phyloP scores from a whole-genome alignment of 305 asterid species.

The Solanum aculeatissimum region DNA sequence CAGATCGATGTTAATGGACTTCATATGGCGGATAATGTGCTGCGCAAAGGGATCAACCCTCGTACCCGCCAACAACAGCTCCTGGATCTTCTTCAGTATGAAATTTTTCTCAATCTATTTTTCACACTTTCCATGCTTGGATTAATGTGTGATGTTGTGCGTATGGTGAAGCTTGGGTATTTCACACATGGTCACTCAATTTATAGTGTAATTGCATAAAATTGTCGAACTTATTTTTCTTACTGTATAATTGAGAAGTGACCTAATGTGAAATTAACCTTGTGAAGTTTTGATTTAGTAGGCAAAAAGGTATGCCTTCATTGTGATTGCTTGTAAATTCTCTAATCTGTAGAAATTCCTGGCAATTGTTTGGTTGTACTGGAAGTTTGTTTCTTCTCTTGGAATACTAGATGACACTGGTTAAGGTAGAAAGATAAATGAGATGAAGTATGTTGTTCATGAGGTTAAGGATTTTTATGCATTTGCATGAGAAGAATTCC shows the following conservation, averaged over 20 bases:
- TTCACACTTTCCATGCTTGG: not conserved
- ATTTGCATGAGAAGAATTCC: not conserved
- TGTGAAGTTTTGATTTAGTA: not conserved
- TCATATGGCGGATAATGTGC: slow-evolving; percentile 73
- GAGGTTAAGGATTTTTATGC: not conserved
- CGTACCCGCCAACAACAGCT: slow-evolving; percentile 91
- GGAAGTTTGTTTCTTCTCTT: not conserved
- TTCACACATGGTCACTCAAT: not conserved
- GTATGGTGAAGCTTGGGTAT: not conserved
- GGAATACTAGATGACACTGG: not conserved
- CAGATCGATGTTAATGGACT: slow-evolving; percentile 71
- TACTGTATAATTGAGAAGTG: not conserved
- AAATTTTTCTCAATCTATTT: not conserved
- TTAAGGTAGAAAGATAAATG: not conserved
- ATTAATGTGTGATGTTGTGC: not conserved
- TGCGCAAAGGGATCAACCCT: slow-evolving; percentile 94
- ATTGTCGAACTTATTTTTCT: not conserved
- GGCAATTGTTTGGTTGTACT: not conserved
- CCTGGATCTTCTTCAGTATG: slow-evolving; percentile 54
- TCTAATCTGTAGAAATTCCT: not conserved
- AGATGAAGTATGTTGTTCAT: not conserved
- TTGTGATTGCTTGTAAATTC: not conserved
- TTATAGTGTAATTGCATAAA: not conserved
- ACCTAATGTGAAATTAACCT: not conserved
- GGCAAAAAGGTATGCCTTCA: not conserved